Conservation (phyloP, 129 eudicot genomes). For the Helianthus annuus region DNA sequence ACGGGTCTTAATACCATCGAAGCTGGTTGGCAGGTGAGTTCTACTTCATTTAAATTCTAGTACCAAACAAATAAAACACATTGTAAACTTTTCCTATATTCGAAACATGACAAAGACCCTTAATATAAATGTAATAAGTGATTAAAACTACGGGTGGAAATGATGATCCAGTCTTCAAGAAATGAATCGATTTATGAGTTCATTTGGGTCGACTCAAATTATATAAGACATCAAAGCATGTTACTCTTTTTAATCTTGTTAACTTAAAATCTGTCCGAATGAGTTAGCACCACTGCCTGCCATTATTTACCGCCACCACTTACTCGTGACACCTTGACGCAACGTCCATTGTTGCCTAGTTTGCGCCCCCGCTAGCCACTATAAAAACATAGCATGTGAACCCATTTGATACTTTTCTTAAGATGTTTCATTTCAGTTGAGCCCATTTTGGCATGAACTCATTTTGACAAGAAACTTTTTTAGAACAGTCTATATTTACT, state of each 20-base stretch:
- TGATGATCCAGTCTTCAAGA: not conserved
- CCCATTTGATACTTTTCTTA: too few species aligned
- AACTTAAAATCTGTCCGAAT: not conserved
- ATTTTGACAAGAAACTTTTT: not conserved
- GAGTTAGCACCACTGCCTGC: not conserved
- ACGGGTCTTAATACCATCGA: slow-evolving; percentile 54
- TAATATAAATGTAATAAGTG: not conserved
- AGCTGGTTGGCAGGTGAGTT: slow-evolving; percentile 94
- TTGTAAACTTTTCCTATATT: not conserved
- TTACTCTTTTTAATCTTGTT: too few species aligned
- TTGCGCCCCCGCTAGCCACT: too few species aligned
- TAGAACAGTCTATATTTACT: not conserved
- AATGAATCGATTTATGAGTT: not conserved
- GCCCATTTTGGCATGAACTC: too few species aligned
- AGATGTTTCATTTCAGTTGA: too few species aligned
- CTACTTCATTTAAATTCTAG: not conserved
- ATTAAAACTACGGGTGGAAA: not conserved
- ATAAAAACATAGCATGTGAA: too few species aligned
- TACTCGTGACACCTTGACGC: too few species aligned
- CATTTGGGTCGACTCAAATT: not conserved
- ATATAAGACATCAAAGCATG: not conserved
- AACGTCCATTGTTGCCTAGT: not conserved
- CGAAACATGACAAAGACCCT: too few species aligned
- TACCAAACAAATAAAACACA: not conserved
- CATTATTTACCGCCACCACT: too few species aligned